Percentiles rank a stretch among this genome's conserved stretches.
These are phyloP conservation scores for Lecanicillium sp. DNA, from an alignment of 2,329 filamentous ascomycete genomes.

Conservation along the genomic window DNA sequence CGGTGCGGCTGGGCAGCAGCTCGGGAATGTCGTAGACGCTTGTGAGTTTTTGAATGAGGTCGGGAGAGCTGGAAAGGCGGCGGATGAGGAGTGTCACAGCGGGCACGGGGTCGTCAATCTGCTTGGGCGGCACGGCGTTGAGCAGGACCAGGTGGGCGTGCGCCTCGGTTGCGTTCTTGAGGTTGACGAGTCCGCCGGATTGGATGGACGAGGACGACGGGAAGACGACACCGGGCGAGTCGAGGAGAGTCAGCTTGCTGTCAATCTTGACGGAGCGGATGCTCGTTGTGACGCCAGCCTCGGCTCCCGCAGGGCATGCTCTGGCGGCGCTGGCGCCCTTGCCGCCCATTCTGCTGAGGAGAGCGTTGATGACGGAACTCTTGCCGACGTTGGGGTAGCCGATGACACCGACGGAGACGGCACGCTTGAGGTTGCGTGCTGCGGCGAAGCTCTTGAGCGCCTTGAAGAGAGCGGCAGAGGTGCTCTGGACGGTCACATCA, in stretches of 20 bases:
- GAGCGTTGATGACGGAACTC: conserved; percentile 91
- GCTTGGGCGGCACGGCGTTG: conserved; percentile 86
- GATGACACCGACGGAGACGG: conserved; percentile 85
- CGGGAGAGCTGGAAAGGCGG: conserved; percentile 63
- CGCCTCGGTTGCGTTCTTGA: conserved; percentile 59
- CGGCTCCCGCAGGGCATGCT: conserved; percentile 80
- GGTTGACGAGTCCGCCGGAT: conserved; percentile 33
- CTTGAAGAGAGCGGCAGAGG: conserved; percentile 75
- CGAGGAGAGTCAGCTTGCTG: conserved; percentile 85
- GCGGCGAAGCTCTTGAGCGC: conserved; percentile 85
- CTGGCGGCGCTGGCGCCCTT: conserved; percentile 46
- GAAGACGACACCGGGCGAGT: conserved; percentile 93
- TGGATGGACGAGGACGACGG: conserved; percentile 49
- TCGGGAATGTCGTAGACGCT: conserved; percentile 78
- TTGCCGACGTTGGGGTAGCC: conserved; percentile 96
- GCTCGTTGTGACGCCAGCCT: conserved; percentile 85
- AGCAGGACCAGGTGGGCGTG: conserved; percentile 81
- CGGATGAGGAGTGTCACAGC: conserved; percentile 79
- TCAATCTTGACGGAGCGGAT: conserved; percentile 89
- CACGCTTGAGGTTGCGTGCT: conserved; percentile 75
- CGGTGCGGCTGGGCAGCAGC: conserved; percentile 55
- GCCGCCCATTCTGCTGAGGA: conserved; percentile 67
- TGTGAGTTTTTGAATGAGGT: conserved; percentile 70
- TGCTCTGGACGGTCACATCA: conserved; percentile 77
- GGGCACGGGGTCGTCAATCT: conserved; percentile 86